Evolutionary conservation across 257 asterid genomes (phyloP).

Genomic region (Leonotis leonurus): DNA sequence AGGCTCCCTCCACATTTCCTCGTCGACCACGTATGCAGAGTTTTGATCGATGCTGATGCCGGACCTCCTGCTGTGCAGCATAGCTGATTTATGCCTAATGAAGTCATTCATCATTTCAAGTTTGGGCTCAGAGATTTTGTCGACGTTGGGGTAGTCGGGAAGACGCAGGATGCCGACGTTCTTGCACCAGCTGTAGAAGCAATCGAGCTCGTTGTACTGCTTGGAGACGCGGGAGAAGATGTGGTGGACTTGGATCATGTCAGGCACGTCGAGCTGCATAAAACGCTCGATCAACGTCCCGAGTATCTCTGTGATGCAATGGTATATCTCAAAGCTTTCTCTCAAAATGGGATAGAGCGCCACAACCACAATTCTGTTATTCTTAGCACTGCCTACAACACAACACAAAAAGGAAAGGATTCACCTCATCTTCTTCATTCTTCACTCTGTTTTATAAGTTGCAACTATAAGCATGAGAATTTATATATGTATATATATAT

Average conservation of each 20-base stretch:
- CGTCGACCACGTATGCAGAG: constrained; percentile 12
- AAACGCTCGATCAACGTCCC: constrained; percentile 63
- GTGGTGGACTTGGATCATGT: constrained; percentile 53
- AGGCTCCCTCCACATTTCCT: constrained; percentile 24
- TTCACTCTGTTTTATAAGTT: no score
- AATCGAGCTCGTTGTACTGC: constrained; percentile 74
- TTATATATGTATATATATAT: no score
- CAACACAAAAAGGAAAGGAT: no score
- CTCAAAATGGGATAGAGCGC: constrained; percentile 57
- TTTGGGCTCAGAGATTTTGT: constrained; percentile 55
- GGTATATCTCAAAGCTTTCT: constrained; percentile 63
- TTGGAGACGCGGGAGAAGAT: constrained; percentile 50
- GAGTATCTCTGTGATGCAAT: constrained; percentile 51
- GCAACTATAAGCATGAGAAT: no score
- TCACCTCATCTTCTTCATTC: background rate
- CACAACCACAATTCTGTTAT: constrained; percentile 48
- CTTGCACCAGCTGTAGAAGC: constrained; percentile 72
- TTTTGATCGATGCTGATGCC: constrained; percentile 15
- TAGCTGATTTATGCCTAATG: constrained; percentile 49
- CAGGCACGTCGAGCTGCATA: constrained; percentile 66
- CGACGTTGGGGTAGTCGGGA: constrained; percentile 69
- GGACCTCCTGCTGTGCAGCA: constrained; percentile 25
- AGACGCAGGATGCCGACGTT: constrained; percentile 44
- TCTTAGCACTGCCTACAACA: constrained; percentile 61
- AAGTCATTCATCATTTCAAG: constrained; percentile 78